Evolutionary conservation across 495 filamentous ascomycete genomes (phyloP), one percentile per base, ranked within the genome.

Genomic region (Evernia prunastri): DNA sequence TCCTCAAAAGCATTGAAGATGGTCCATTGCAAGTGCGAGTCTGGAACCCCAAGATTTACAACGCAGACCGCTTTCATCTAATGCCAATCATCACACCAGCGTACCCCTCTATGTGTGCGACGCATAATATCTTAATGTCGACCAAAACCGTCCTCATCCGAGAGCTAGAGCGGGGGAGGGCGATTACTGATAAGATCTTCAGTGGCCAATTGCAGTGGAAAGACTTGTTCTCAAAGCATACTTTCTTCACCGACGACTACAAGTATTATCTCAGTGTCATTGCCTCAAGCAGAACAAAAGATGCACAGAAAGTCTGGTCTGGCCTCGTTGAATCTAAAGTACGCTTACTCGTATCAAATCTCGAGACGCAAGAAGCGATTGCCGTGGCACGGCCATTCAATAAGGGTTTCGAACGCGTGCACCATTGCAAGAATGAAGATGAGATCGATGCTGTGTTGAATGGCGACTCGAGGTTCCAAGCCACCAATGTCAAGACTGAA

Each of bases 1-100:
- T 96, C 63, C 79, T 97, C 40, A 96, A 97, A 77, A 78, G 81
- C 37, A 95, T 96, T 67, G 92, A 96, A 69, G 89, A 90, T 66
- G 88, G 89, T 0, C 84, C 87, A 13, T 75, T 93, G 17, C 86
- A 89, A 62, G 87, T 92, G 53, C 85, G 88, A 68, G 86, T 96
- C 63, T 98, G 95, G 95, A 97, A 98, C 69, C 95, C 94, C 53
- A 87, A 87, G 82, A 79, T 95, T 43, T 95, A 96, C 70, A 82
- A 84, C 64, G 82, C 82, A 56, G 94, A 97, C 71, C 80, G 83
- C 43, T 87, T 82, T 66, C 93, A 97, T 73, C 75, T 94, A 20
- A 98, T 98, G 94, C 94, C 94, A 56, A 90, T 98, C 69, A 96
- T 98, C 70, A 98, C 90, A 8, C 94, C 94, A 3, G 90, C 95